phyloP scores from a whole-genome alignment of 2,329 filamentous ascomycete genomes.

The Pyrenophora seminiperda region DNA sequence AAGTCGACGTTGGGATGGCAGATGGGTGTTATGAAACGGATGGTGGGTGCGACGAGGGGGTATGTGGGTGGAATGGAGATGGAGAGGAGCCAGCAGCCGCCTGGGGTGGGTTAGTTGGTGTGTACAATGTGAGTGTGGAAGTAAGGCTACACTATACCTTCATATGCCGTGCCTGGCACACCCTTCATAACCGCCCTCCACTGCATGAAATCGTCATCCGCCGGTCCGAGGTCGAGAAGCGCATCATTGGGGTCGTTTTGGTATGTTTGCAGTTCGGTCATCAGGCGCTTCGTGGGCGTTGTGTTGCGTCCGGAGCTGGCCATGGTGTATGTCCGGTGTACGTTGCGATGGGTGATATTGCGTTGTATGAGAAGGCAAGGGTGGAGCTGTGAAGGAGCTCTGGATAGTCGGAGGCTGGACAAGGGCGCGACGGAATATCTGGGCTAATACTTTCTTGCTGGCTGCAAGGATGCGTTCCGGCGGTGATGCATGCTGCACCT shows the following conservation, averaged over 20 bases:
- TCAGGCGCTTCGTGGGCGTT: slow-evolving; percentile 62
- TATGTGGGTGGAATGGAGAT: slow-evolving; percentile 80
- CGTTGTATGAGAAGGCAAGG: not conserved
- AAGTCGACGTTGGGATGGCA: slow-evolving; percentile 51
- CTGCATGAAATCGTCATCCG: slow-evolving; percentile 62
- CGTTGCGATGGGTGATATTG: not conserved
- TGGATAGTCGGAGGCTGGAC: not conserved
- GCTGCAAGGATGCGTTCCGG: slow-evolving; percentile 14
- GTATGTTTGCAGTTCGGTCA: slow-evolving; percentile 66
- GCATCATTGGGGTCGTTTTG: slow-evolving; percentile 61
- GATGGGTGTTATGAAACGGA: slow-evolving; percentile 71
- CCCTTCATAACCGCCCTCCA: slow-evolving; percentile 67
- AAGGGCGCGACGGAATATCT: not conserved
- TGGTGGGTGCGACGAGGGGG: slow-evolving; percentile 75
- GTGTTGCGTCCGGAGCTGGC: slow-evolving; percentile 40
- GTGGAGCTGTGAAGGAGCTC: not conserved
- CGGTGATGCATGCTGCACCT: slow-evolving; percentile 28
- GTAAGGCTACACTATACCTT: slow-evolving; percentile 52
- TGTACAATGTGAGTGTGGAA: not conserved
- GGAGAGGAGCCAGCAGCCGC: slow-evolving; percentile 80
- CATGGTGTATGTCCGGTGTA: slow-evolving; percentile 27
- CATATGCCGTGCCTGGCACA: slow-evolving; percentile 63
- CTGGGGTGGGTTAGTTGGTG: slow-evolving; percentile 39
- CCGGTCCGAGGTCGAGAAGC: slow-evolving; percentile 61
- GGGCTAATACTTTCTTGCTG: not conserved